These are phyloP conservation scores for Tylopilus orsonianus DNA, from an alignment of 1,284 basidiomycete species.

Conservation along the genomic window DNA sequence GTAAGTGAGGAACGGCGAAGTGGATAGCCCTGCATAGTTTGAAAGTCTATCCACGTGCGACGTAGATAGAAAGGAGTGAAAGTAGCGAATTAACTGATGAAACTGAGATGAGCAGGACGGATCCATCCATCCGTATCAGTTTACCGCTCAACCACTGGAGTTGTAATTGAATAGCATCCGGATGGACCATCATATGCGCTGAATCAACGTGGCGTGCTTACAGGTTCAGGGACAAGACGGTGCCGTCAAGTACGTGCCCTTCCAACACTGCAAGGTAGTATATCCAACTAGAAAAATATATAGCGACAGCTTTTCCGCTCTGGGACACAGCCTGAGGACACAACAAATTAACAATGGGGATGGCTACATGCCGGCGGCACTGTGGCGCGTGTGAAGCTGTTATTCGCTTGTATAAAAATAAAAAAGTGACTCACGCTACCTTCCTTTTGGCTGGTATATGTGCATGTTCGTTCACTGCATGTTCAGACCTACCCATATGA, in stretches of 20 bases:
- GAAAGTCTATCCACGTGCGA: constrained; percentile 22
- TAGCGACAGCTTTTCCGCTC: constrained; percentile 10
- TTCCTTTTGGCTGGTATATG: constrained; percentile 16
- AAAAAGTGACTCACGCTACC: constrained; percentile 20
- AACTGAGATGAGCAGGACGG: background rate
- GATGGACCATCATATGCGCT: background rate
- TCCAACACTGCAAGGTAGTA: constrained; percentile 1
- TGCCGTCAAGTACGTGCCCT: background rate
- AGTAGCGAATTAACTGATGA: constrained; percentile 7
- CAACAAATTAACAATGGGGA: constrained; percentile 5
- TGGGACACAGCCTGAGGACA: constrained; percentile 7
- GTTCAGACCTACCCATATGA: background rate
- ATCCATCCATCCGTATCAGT: background rate
- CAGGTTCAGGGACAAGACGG: background rate
- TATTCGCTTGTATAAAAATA: background rate
- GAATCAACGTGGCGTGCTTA: background rate
- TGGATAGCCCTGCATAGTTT: constrained; percentile 8
- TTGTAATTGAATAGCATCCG: background rate
- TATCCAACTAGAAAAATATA: constrained; percentile 14
- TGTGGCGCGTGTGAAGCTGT: constrained; percentile 12
- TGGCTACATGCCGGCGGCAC: constrained; percentile 20
- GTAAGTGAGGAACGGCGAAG: constrained; percentile 10
- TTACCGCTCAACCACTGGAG: background rate
- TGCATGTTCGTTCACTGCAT: constrained; percentile 7
- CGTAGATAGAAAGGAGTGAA: constrained; percentile 4